A percentile compares a stretch with the other conserved stretches of the same genome.
Evolutionary conservation across 1,139 yeast species (phyloP).

Genomic region (Meyerozyma carpophila): DNA sequence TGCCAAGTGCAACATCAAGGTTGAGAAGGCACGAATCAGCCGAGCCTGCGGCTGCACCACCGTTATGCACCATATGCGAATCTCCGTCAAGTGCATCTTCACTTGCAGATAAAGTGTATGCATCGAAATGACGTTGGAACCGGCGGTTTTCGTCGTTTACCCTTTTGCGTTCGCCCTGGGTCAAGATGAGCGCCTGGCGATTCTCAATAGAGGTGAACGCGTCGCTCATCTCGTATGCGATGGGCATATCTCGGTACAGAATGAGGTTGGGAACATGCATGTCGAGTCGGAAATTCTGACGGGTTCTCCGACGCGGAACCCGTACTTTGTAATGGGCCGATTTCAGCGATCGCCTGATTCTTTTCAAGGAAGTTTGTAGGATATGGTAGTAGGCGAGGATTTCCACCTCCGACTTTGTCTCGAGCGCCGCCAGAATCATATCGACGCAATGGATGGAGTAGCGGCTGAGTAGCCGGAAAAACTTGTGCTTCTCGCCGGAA

Average conservation of each 20-base stretch:
- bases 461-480: conserved; percentile 36
- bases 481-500: conserved; percentile 32
- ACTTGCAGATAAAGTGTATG: not conserved
- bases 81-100: not conserved
- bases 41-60: not conserved
- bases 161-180: not conserved
- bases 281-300: conserved; percentile 2
- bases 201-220: conserved; percentile 45
- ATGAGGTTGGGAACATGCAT: conserved; percentile 12
- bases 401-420: conserved; percentile 39
- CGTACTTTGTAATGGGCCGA: conserved; percentile 1
- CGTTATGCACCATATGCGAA: not conserved
- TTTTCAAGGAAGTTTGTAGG: conserved; percentile 21
- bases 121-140: not conserved
- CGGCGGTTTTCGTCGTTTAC: conserved; percentile 1
- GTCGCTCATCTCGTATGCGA: conserved; percentile 49
- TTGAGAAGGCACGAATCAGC: not conserved
- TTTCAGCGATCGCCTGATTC: conserved; percentile 11
- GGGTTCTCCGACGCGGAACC: conserved; percentile 3
- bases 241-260: conserved; percentile 42
- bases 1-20: not conserved
- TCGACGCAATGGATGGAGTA: conserved; percentile 46
- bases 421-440: conserved; percentile 30
- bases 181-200: conserved; percentile 24
- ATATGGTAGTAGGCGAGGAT: conserved; percentile 42